Evolutionary conservation across 768 basidiomycete species (phyloP), one percentile per base, ranked within the genome.

Genomic region (Boletellus emodensis): DNA sequence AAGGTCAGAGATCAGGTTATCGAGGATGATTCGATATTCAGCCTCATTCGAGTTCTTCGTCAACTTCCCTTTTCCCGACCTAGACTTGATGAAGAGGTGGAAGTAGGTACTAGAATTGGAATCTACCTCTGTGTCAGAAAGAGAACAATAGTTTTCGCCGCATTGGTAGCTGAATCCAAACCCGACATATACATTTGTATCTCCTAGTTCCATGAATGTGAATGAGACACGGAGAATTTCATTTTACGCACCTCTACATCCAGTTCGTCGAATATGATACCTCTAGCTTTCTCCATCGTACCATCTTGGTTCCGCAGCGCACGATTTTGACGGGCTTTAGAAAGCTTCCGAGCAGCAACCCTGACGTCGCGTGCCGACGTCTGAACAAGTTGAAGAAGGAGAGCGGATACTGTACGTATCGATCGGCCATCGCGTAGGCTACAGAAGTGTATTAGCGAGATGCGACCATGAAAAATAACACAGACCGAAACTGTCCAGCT

Each of bases 301-400:
- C 76, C 85, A 58, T 88, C 85, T 60, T 86, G 83, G 15, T 84
- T 72, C 11, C 75, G 78, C 44, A 90, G 59, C 0, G 80, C 82
- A 17, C 76, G 76, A 61, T 81, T 81, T 59, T 84, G 81, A 8
- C 86, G 80, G 28, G 74, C 67, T 54, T 83, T 85, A 30, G 76
- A 79, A 33, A 90, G 77, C 53, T 71, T 76, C 53, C 74, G 75
- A 1, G 85, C 85, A 45, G 83, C 78, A n/a, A 84, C 64, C 15
- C 84, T 77, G n/a, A 95, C 83, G 56, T 92, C 90, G 55, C 91
- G 87, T 0, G 91, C 85, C 4, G 92, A 94, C 0, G 93, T 95
- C 63, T 99, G 96, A 2, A 98, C 87, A n/a, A 99, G 84, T 58
- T 98, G 94, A 17, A 99, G 75, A 10, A 99, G 75, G 6, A 99